These are phyloP conservation scores for Agrostemma githago DNA, from an alignment of 148 eudicot species.

Conservation along the genomic window DNA sequence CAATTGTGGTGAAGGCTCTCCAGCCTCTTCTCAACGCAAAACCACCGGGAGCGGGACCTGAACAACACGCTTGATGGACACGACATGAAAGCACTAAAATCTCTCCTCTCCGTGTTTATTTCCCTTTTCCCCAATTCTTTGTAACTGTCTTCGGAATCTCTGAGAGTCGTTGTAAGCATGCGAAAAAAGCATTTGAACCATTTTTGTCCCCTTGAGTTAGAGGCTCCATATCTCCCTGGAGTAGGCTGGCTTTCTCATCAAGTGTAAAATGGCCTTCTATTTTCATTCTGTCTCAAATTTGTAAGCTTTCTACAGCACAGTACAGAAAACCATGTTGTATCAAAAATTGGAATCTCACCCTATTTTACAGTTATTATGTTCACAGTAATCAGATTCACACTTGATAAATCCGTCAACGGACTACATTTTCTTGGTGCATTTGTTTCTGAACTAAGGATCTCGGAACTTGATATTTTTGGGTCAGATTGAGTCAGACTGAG, in stretches of 20 bases:
- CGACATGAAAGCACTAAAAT: background rate
- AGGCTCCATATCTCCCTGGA: constrained; percentile 4
- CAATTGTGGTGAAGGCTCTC: constrained; percentile 91
- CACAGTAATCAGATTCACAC: too few species aligned
- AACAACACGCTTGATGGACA: constrained; percentile 5
- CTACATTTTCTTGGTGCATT: too few species aligned
- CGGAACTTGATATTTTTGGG: too few species aligned
- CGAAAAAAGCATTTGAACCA: background rate
- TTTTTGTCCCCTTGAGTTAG: constrained; percentile 6
- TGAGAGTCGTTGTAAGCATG: background rate
- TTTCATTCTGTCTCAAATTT: background rate
- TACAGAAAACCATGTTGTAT: background rate
- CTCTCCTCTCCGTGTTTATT: background rate
- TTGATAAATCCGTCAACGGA: too few species aligned
- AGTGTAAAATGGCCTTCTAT: background rate
- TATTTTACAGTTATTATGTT: too few species aligned
- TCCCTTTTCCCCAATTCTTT: constrained; percentile 1
- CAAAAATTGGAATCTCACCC: background rate
- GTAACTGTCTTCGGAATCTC: background rate
- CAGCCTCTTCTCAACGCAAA: constrained; percentile 41
- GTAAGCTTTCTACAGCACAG: background rate
- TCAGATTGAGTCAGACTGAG: too few species aligned
- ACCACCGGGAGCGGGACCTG: constrained; percentile 8
- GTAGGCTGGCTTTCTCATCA: background rate
- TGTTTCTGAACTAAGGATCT: too few species aligned